Evolutionary conservation across 2,329 filamentous ascomycete species (phyloP).

Genomic region (Coniochaeta prunicola): DNA sequence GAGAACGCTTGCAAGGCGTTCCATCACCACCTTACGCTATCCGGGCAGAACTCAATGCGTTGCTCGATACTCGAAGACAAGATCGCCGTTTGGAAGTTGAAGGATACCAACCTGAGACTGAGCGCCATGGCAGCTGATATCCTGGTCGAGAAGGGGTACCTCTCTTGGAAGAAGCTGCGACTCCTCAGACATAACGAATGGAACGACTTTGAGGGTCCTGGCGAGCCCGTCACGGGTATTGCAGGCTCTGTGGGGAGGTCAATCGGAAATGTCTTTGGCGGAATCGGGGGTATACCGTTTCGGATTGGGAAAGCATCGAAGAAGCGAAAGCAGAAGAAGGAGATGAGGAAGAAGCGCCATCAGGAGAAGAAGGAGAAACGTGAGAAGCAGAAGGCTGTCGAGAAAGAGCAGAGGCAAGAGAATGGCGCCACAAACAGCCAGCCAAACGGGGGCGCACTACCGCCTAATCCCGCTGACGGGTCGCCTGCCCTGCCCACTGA

Average conservation of each 20-base stretch:
- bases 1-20: conserved; percentile 62
- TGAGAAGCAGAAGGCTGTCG: conserved; percentile 4
- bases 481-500: background rate
- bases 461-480: background rate
- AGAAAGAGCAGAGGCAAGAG: background rate
- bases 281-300: conserved; percentile 57
- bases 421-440: background rate
- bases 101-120: conserved; percentile 51
- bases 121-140: conserved; percentile 59
- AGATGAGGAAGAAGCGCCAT: conserved; percentile 29
- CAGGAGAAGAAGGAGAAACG: conserved; percentile 14
- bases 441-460: background rate
- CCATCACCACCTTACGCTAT: conserved; percentile 50
- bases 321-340: conserved; percentile 42
- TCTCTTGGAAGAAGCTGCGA: conserved; percentile 56
- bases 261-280: conserved; percentile 51
- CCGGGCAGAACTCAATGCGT: conserved; percentile 47
- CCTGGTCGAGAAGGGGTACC: conserved; percentile 50
- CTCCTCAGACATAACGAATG: conserved; percentile 63
- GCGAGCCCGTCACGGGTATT: conserved; percentile 62
- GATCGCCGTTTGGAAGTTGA: conserved; percentile 60
- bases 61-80: conserved; percentile 59
- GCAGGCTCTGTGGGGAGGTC: conserved; percentile 55
- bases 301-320: conserved; percentile 51
- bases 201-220: conserved; percentile 71